Evolutionary conservation across 139 green algal species (phyloP), one percentile per base, ranked within the genome.

Genomic region (Edaphochlamys debaryana): DNA sequence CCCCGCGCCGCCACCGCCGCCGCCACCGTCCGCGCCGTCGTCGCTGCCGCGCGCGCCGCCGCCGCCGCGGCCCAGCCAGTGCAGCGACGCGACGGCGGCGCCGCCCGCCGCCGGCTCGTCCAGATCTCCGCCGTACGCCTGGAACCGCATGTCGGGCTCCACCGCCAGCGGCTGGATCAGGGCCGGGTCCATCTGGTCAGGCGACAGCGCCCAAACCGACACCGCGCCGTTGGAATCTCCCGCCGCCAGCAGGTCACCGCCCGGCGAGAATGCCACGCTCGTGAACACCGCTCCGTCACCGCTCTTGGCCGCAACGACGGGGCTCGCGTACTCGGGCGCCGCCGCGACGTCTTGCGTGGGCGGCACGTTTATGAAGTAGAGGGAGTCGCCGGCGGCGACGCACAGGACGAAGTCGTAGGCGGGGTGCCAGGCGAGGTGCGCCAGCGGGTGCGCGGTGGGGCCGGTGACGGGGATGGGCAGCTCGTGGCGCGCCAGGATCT

Each of bases 191-290:
- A 86, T 37, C 25, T 77, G 32, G 32, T 77, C 80, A 50, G 68
- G 23, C 36, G 42, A 40, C 42, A 94, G 70, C 42, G 56, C 68
- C 91, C 91, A 94, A 25, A 89, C 87, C 37, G 82, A 78, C 75
- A 93, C 86, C 8, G 56, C 71, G 56, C 91, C 91, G 2, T 32
- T 37, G 20, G 60, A 67, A 54, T 88, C 88, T n/a, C 73, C 86
- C 9, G 87, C 92, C 3, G 91, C 91, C 64, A 95, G 87, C 56
- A 92, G 67, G 40, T 87, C 74, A 17, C 90, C 92, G 25, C 69
- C 38, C 20, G 81, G 73, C 15, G 87, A 90, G 72, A 94, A 92
- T 23, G 89, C 85, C 5, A 93, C 45, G 38, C 50, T 81, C 3
- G 84, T 93, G n/a, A 91, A 73, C 0, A 69, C 48, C 41, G 77